Percentiles rank a stretch among this genome's conserved stretches.
phyloP scores from a whole-genome alignment of 768 basidiomycete genomes.

The Lactifluus subvellereus region DNA sequence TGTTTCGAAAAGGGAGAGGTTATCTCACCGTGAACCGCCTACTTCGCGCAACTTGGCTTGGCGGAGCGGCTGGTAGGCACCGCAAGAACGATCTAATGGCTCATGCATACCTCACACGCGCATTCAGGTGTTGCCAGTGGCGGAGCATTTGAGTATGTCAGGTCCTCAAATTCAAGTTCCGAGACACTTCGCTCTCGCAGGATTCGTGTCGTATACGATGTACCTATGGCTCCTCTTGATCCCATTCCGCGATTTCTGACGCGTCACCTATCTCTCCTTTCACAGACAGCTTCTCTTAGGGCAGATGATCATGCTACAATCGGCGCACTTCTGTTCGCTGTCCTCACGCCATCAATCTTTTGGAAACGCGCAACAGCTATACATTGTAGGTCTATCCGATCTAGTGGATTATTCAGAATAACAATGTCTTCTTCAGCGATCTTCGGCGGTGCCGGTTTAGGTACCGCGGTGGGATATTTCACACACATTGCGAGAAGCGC shows the following conservation, averaged over 20 bases:
- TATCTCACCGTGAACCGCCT: constrained; percentile 55
- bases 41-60: constrained; percentile 69
- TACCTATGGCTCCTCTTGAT: constrained; percentile 31
- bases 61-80: constrained; percentile 51
- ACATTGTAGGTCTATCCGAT: constrained; percentile 44
- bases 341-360: constrained; percentile 61
- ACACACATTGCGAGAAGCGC: constrained; percentile 49
- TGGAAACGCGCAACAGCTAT: constrained; percentile 61
- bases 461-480: constrained; percentile 53
- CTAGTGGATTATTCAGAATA: constrained; percentile 3
- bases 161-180: constrained; percentile 49
- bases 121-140: constrained; percentile 43
- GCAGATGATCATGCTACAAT: constrained; percentile 73
- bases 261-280: not conserved
- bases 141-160: constrained; percentile 55
- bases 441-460: constrained; percentile 65
- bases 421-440: constrained; percentile 42
- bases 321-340: constrained; percentile 56
- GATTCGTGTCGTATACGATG: constrained; percentile 53
- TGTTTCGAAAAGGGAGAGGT: constrained; percentile 49
- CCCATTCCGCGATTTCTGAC: constrained; percentile 6
- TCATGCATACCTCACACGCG: not conserved
- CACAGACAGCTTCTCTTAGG: constrained; percentile 51
- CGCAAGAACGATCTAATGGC: not conserved
- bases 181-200: constrained; percentile 46